Conservation (phyloP, 768 basidiomycete genomes). For the Daedaleopsis sinensis region DNA sequence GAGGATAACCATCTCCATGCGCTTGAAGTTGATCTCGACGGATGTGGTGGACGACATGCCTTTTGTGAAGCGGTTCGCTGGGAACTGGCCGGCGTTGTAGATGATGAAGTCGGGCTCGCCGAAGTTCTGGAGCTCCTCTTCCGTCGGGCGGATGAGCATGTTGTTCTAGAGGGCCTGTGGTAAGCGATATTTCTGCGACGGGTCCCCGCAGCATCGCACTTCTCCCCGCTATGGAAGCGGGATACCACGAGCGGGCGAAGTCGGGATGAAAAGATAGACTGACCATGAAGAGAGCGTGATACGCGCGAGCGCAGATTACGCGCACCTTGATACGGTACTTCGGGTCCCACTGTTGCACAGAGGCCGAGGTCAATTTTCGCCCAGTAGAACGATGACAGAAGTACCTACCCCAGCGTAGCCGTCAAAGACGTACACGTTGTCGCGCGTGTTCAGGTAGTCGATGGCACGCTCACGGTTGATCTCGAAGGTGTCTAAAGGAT, state of each 20-base stretch:
- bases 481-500: slow-evolving; percentile 84
- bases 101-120: slow-evolving; percentile 99
- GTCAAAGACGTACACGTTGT: slow-evolving; percentile 98
- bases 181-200: slow-evolving; percentile 20
- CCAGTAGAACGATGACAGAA: slow-evolving; percentile 1
- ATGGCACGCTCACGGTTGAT: slow-evolving; percentile 99
- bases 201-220: slow-evolving; percentile 4
- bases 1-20: slow-evolving; percentile 99
- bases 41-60: slow-evolving; percentile 99
- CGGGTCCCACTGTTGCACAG: slow-evolving; percentile 79
- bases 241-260: slow-evolving; percentile 11
- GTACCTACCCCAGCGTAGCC: slow-evolving; percentile 83
- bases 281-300: slow-evolving; percentile 99
- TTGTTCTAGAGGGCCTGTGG: slow-evolving; percentile 65
- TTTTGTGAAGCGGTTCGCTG: slow-evolving; percentile 99
- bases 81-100: slow-evolving; percentile 99
- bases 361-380: background rate
- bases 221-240: slow-evolving; percentile 6
- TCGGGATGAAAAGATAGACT: slow-evolving; percentile 35
- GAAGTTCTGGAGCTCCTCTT: slow-evolving; percentile 90
- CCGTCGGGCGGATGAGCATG: slow-evolving; percentile 98
- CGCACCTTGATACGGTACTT: slow-evolving; percentile 99
- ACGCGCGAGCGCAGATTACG: slow-evolving; percentile 96
- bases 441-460: slow-evolving; percentile 97
- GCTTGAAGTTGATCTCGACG: slow-evolving; percentile 99